Evolutionary conservation across 768 basidiomycete species (phyloP).

Genomic region (Mycena sanguinolenta): DNA sequence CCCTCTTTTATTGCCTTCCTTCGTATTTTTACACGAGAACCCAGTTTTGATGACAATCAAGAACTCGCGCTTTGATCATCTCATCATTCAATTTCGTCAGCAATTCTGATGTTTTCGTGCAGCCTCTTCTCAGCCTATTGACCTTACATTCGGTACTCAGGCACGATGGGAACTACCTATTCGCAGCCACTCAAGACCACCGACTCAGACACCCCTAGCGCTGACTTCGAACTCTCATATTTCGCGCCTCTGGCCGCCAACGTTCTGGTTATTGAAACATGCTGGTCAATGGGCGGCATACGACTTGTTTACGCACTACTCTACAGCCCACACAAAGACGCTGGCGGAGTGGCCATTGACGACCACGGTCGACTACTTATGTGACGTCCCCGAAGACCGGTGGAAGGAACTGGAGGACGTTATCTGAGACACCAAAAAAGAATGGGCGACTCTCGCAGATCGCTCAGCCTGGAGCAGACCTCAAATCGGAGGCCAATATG

Average conservation of each 20-base stretch:
- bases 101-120: too few species aligned
- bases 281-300: slow-evolving; percentile 2
- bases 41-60: too few species aligned
- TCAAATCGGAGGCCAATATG: not conserved
- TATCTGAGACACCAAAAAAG: not conserved
- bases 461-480: slow-evolving; percentile 7
- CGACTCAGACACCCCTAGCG: not conserved
- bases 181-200: not conserved
- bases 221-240: not conserved
- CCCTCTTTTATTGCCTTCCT: too few species aligned
- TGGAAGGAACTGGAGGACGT: slow-evolving; percentile 11
- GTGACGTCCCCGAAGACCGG: slow-evolving; percentile 4
- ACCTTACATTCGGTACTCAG: too few species aligned
- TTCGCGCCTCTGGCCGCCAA: not conserved
- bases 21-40: too few species aligned
- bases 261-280: slow-evolving; percentile 2
- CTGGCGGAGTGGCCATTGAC: slow-evolving; percentile 4
- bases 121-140: not conserved
- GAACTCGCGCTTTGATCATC: too few species aligned
- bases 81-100: too few species aligned
- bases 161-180: not conserved
- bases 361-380: not conserved
- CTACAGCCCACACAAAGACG: slow-evolving; percentile 2
- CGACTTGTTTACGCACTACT: not conserved
- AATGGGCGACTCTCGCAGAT: not conserved